A percentile compares a stretch with the other conserved stretches of the same genome.
phyloP scores from a whole-genome alignment of 2,329 filamentous ascomycete genomes.

The Aureobasidium musti region DNA sequence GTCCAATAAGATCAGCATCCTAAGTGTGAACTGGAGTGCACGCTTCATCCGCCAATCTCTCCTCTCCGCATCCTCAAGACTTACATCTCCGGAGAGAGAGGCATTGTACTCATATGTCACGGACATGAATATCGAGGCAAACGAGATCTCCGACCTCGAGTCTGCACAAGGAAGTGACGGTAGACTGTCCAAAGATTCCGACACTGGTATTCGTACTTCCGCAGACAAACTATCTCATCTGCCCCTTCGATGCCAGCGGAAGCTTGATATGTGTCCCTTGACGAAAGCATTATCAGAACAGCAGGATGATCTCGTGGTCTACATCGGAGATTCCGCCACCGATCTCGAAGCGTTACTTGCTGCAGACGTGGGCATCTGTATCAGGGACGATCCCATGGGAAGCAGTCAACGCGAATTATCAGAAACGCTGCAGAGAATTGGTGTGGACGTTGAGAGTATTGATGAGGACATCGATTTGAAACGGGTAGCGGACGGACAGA shows the following conservation, averaged over 20 bases:
- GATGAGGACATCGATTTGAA: neutral
- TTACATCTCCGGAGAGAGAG: neutral
- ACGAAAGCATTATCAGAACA: neutral
- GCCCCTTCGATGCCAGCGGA: conserved; percentile 20
- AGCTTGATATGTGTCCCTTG: neutral
- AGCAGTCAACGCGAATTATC: conserved; percentile 41
- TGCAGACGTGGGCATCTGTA: conserved; percentile 52
- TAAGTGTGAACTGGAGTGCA: conserved; percentile 54
- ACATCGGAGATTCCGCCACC: conserved; percentile 52
- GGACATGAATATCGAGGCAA: conserved; percentile 38
- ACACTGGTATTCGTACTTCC: conserved; percentile 43
- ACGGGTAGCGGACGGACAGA: neutral
- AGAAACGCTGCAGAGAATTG: conserved; percentile 39
- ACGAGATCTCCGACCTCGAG: conserved; percentile 42
- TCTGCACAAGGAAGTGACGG: conserved; percentile 37
- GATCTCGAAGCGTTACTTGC: conserved; percentile 51
- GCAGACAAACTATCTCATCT: conserved; percentile 45
- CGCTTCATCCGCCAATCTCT: conserved; percentile 44
- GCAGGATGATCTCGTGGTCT: conserved; percentile 40
- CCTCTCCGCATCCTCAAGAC: conserved; percentile 16
- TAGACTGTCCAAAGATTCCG: conserved; percentile 34
- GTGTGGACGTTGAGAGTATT: neutral
- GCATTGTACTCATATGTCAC: conserved; percentile 24
- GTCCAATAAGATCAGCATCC: conserved; percentile 39
- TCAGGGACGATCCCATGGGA: conserved; percentile 45